Conservation (phyloP, 768 basidiomycete species). For the Termitomyces sp. region DNA sequence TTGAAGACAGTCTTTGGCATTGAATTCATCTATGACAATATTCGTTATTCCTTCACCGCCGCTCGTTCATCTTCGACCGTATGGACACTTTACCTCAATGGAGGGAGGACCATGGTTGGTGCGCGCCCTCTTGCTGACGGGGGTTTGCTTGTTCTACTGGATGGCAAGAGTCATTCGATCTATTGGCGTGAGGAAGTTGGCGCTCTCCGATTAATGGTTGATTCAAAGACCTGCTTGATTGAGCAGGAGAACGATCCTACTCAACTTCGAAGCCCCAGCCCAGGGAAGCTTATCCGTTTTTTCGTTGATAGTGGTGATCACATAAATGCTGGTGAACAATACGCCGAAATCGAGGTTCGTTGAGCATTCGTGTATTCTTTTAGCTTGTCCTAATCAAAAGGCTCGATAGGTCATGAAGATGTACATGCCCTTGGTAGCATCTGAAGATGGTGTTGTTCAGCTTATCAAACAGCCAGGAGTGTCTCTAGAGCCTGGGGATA, state of each 20-base stretch:
- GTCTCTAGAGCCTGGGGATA: slow-evolving; percentile 94
- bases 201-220: slow-evolving; percentile 86
- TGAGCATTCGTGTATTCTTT: not conserved
- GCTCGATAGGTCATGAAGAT: slow-evolving; percentile 88
- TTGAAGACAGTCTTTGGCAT: slow-evolving; percentile 95
- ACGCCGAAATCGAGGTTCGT: slow-evolving; percentile 94
- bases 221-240: slow-evolving; percentile 96
- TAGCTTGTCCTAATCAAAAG: not conserved
- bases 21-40: slow-evolving; percentile 97
- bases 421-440: slow-evolving; percentile 97
- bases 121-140: slow-evolving; percentile 93
- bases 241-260: slow-evolving; percentile 99
- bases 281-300: slow-evolving; percentile 93
- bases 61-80: slow-evolving; percentile 83
- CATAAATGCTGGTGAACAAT: slow-evolving; percentile 92
- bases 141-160: slow-evolving; percentile 86
- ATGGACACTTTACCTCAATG: slow-evolving; percentile 97
- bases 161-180: slow-evolving; percentile 93
- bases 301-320: slow-evolving; percentile 97
- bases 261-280: slow-evolving; percentile 91
- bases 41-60: slow-evolving; percentile 93
- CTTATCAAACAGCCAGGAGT: slow-evolving; percentile 98
- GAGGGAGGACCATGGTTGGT: slow-evolving; percentile 88
- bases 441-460: slow-evolving; percentile 91
- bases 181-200: slow-evolving; percentile 99